Conservation (phyloP, 192 early-diverging fungal species). For the Irineochytrium annulatum region DNA sequence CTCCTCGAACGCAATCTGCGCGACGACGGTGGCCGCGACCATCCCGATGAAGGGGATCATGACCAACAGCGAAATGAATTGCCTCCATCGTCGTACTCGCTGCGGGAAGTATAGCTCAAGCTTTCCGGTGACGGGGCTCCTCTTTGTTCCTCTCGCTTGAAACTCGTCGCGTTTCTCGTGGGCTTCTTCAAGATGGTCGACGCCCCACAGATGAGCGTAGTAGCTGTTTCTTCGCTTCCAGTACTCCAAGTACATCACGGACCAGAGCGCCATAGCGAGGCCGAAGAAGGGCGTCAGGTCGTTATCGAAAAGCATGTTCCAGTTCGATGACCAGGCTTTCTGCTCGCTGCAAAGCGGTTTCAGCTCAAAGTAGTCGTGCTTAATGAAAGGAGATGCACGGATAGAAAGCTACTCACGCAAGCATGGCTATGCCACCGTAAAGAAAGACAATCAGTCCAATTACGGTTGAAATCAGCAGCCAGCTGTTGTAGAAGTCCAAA, state of each 20-base stretch:
- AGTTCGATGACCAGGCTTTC: too few relatives aligned
- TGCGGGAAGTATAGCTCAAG: constrained; percentile 6
- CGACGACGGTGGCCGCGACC: neutral
- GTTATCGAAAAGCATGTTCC: constrained; percentile 15
- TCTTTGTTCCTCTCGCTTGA: neutral
- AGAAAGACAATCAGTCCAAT: constrained; percentile 8
- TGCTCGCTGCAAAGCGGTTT: too few relatives aligned
- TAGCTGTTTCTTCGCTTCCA: constrained; percentile 20
- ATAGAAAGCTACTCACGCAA: neutral
- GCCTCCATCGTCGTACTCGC: neutral
- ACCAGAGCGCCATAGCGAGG: constrained; percentile 17
- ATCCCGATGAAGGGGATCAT: constrained; percentile 9
- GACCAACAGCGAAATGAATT: constrained; percentile 8
- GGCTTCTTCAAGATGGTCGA: constrained; percentile 9
- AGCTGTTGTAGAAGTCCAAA: constrained; percentile 13
- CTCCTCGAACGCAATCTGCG: constrained; percentile 3
- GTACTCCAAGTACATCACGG: constrained; percentile 7
- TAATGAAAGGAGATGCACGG: too few relatives aligned
- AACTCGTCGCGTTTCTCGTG: constrained; percentile 11
- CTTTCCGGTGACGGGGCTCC: constrained; percentile 18
- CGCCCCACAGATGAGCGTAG: constrained; percentile 14
- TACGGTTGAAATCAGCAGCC: neutral
- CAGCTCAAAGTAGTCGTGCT: too few relatives aligned
- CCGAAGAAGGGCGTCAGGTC: constrained; percentile 15
- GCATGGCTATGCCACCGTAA: constrained; percentile 1